Evolutionary conservation across 495 filamentous ascomycete species (phyloP).

Genomic region (Xylaria curta): DNA sequence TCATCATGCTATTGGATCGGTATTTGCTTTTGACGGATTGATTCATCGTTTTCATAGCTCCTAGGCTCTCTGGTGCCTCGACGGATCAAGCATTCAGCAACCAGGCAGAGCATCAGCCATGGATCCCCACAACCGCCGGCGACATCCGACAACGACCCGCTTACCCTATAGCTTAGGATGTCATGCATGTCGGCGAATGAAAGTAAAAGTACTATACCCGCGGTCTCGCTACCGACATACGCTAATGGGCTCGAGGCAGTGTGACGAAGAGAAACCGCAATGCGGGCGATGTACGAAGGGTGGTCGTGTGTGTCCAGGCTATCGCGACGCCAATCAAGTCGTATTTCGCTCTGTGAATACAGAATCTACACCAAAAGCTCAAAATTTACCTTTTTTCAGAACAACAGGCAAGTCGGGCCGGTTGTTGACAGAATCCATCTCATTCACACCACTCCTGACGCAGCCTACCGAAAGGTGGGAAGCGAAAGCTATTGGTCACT

Average conservation of each 20-base stretch:
- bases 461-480: slow-evolving; percentile 14
- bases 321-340: slow-evolving; percentile 4
- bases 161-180: slow-evolving; percentile 9
- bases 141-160: slow-evolving; percentile 2
- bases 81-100: not conserved
- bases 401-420: not conserved
- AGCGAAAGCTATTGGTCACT: slow-evolving; percentile 4
- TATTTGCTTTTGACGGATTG: not conserved
- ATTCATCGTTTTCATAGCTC: not conserved
- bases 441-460: slow-evolving; percentile 1
- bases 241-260: not conserved
- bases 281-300: slow-evolving; percentile 17
- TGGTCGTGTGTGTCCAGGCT: slow-evolving; percentile 5
- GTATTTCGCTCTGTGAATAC: slow-evolving; percentile 1
- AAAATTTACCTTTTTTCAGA: not conserved
- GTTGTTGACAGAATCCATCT: not conserved
- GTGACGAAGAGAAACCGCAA: slow-evolving; percentile 18
- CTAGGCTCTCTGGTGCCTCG: not conserved
- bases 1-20: not conserved
- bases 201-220: slow-evolving; percentile 4
- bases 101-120: not conserved
- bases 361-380: not conserved
- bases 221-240: not conserved
- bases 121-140: not conserved
- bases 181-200: slow-evolving; percentile 17